Evolutionary conservation across 192 early-diverging fungal genomes (phyloP).

Genomic region (Entophlyctis luteolus): DNA sequence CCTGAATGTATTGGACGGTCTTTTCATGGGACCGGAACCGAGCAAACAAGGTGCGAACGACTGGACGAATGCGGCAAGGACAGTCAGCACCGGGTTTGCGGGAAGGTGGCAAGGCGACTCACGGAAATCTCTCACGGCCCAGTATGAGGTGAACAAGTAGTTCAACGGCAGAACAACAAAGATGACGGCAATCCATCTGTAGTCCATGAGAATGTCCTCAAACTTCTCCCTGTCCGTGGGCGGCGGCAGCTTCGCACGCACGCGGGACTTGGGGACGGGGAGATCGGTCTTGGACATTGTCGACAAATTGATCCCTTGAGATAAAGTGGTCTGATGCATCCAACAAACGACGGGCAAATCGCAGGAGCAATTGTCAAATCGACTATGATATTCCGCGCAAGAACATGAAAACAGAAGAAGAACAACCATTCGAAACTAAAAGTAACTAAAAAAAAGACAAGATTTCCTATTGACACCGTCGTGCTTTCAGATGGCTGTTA

Average conservation of each 20-base stretch:
- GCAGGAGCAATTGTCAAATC: too few relatives aligned
- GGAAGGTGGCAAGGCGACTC: background rate
- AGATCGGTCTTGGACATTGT: too few relatives aligned
- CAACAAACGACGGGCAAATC: too few relatives aligned
- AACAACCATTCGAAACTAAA: background rate
- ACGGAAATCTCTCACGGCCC: constrained; percentile 25
- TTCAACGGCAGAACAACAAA: constrained; percentile 35
- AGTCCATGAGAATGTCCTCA: constrained; percentile 26
- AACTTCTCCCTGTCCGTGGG: constrained; percentile 13
- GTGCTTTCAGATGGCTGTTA: constrained; percentile 15
- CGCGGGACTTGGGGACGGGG: constrained; percentile 18
- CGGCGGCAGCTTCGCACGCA: constrained; percentile 10
- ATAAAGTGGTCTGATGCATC: too few relatives aligned
- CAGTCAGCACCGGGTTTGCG: background rate
- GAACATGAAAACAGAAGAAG: background rate
- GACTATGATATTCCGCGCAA: too few relatives aligned
- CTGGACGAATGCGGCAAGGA: background rate
- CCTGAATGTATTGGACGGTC: constrained; percentile 34
- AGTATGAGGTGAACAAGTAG: constrained; percentile 34
- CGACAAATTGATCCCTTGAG: too few relatives aligned
- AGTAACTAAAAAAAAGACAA: background rate
- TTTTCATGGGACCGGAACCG: constrained; percentile 30
- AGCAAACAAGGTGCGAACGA: constrained; percentile 26
- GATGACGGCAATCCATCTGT: constrained; percentile 31
- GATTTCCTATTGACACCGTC: constrained; percentile 13